Evolutionary conservation across 108 stramenopile genomes (phyloP).

Genomic region (Chaetoceros tenuissimus): DNA sequence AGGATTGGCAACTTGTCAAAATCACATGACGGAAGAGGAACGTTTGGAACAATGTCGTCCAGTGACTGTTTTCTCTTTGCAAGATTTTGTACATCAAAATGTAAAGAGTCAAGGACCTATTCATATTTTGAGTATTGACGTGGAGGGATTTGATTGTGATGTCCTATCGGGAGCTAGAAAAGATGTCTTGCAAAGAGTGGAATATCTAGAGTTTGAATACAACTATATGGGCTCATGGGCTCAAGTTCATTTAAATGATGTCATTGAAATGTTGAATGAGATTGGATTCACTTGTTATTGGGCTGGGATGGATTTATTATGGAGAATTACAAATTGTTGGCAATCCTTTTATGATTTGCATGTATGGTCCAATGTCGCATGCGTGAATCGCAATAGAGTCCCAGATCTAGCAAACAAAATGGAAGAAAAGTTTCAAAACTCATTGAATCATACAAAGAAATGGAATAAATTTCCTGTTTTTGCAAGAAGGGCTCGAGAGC

Average conservation of each 20-base stretch:
- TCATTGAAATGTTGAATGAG: constrained; percentile 6
- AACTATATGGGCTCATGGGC: constrained; percentile 23
- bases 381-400: constrained; percentile 37
- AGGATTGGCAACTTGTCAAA: too few species aligned
- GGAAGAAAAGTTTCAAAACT: constrained; percentile 40
- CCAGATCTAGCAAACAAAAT: constrained; percentile 26
- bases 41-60: too few species aligned
- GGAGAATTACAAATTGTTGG: constrained; percentile 39
- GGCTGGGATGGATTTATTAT: constrained; percentile 27
- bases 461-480: too few species aligned
- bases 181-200: constrained; percentile 5
- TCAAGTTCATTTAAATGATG: not conserved
- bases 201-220: constrained; percentile 46
- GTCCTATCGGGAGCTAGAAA: constrained; percentile 22
- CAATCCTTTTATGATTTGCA: constrained; percentile 25
- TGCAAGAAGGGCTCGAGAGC: too few species aligned
- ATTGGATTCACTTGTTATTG: constrained; percentile 38
- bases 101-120: too few species aligned
- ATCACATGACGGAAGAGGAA: too few species aligned
- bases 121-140: constrained; percentile 35
- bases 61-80: too few species aligned
- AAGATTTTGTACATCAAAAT: too few species aligned
- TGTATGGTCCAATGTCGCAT: constrained; percentile 63
- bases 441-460: too few species aligned
- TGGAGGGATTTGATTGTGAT: constrained; percentile 32